Evolutionary conservation across 495 filamentous ascomycete genomes (phyloP).

Genomic region (Podospora pseudopauciseta): DNA sequence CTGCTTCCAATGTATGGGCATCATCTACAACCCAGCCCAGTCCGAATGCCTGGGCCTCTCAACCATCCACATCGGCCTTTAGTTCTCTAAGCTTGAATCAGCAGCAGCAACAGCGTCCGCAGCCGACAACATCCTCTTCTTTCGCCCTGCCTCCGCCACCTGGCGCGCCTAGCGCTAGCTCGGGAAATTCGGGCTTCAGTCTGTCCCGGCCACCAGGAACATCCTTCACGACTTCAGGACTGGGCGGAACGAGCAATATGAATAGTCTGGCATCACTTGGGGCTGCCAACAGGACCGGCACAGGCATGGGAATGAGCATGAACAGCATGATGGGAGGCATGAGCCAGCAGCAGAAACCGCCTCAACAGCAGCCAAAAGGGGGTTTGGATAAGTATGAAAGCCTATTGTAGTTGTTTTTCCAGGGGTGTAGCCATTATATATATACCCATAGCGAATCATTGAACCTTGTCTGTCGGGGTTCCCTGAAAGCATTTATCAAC

Average conservation of each 20-base stretch:
- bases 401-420: constrained; percentile 52
- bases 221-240: constrained; percentile 11
- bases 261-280: constrained; percentile 13
- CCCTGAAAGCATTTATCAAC: not conserved
- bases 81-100: constrained; percentile 36
- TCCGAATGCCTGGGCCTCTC: not conserved
- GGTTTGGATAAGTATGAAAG: constrained; percentile 78
- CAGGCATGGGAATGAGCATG: constrained; percentile 27
- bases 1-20: not conserved
- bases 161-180: constrained; percentile 3
- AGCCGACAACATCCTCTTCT: constrained; percentile 31
- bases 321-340: constrained; percentile 24
- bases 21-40: constrained; percentile 14
- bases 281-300: constrained; percentile 7
- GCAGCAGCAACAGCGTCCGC: constrained; percentile 15
- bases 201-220: constrained; percentile 39
- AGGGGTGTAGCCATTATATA: not conserved
- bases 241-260: constrained; percentile 14
- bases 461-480: not conserved
- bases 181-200: constrained; percentile 36
- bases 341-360: constrained; percentile 28
- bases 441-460: not conserved
- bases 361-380: constrained; percentile 41
- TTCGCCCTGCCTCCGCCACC: constrained; percentile 51
- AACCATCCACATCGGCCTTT: constrained; percentile 23